These are phyloP conservation scores for Lanmaoa rubissima DNA, from an alignment of 768 basidiomycete species.

Conservation along the genomic window DNA sequence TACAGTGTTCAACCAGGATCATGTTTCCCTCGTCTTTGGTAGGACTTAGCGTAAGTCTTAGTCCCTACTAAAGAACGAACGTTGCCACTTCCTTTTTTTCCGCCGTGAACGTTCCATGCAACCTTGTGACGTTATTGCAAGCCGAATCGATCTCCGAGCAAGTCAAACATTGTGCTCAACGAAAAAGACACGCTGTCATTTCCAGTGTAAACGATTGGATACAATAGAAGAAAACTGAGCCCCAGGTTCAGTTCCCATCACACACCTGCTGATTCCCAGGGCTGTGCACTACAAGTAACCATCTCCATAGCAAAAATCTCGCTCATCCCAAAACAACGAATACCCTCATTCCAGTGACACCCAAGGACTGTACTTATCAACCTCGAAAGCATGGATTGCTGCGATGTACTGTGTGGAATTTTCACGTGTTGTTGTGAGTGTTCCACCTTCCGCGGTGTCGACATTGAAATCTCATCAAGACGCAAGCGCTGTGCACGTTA, in stretches of 20 bases:
- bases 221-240: not conserved
- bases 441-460: not conserved
- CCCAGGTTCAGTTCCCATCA: not conserved
- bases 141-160: not conserved
- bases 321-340: too few species aligned
- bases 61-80: too few species aligned
- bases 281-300: not conserved
- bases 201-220: not conserved
- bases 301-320: too few species aligned
- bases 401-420: conserved; percentile 22
- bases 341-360: not conserved
- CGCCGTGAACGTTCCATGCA: too few species aligned
- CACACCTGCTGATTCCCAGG: not conserved
- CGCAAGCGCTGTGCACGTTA: conserved; percentile 8
- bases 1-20: too few species aligned
- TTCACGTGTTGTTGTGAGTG: conserved; percentile 22
- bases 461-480: conserved; percentile 1
- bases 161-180: not conserved
- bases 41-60: too few species aligned
- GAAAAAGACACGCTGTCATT: too few species aligned
- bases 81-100: too few species aligned
- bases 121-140: too few species aligned
- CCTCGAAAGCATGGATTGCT: conserved; percentile 22
- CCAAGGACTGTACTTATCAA: not conserved
- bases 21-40: too few species aligned